phyloP scores from a whole-genome alignment of 495 filamentous ascomycete genomes.

The Tirmania nivea region DNA sequence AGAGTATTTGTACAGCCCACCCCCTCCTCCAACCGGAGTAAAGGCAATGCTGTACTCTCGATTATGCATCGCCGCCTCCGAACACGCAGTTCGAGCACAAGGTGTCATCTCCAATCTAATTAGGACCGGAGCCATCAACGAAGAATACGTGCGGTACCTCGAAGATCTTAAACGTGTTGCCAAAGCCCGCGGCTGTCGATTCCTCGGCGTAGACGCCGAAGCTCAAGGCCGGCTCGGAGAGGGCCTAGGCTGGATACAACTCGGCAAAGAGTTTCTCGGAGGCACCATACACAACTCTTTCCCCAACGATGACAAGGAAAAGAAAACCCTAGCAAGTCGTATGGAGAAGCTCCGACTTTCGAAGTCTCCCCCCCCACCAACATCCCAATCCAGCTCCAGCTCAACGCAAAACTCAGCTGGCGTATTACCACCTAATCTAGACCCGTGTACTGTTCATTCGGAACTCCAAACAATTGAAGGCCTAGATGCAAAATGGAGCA shows the following conservation, averaged over 20 bases:
- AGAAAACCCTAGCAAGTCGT: slow-evolving; percentile 24
- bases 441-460: slow-evolving; percentile 3
- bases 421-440: slow-evolving; percentile 16
- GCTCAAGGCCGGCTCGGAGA: slow-evolving; percentile 54
- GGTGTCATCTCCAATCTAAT: slow-evolving; percentile 20
- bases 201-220: slow-evolving; percentile 79
- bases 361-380: neutral
- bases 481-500: slow-evolving; percentile 73
- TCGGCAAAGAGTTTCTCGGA: slow-evolving; percentile 8
- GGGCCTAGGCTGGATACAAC: slow-evolving; percentile 56
- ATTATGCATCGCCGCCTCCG: slow-evolving; percentile 57
- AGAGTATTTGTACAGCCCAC: slow-evolving; percentile 15
- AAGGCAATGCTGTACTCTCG: slow-evolving; percentile 69
- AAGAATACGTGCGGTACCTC: slow-evolving; percentile 44
- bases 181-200: slow-evolving; percentile 63
- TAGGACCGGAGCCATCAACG: slow-evolving; percentile 31
- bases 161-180: slow-evolving; percentile 52
- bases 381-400: neutral
- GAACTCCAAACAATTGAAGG: slow-evolving; percentile 33
- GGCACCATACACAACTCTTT: slow-evolving; percentile 13
- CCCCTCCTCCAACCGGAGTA: slow-evolving; percentile 25
- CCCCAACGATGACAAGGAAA: slow-evolving; percentile 12
- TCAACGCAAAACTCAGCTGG: neutral
- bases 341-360: neutral
- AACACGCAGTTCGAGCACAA: slow-evolving; percentile 41